Conservation (phyloP, 2,329 filamentous ascomycete genomes). For the Penicillium vulpinum region DNA sequence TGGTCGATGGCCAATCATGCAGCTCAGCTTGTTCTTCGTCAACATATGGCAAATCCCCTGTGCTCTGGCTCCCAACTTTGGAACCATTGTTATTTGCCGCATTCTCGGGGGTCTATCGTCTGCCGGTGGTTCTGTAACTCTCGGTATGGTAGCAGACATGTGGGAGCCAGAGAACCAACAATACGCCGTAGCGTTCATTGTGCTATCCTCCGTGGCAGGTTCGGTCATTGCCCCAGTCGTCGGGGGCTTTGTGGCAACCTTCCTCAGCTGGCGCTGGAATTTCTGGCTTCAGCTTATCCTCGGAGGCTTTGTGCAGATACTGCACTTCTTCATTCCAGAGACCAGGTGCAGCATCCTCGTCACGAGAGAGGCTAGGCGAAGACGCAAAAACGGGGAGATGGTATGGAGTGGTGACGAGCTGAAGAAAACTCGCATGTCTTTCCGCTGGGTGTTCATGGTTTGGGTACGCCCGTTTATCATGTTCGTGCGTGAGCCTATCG, state of each 20-base stretch:
- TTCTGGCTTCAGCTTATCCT: constrained; percentile 65
- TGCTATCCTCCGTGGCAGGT: constrained; percentile 58
- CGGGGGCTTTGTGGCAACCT: constrained; percentile 54
- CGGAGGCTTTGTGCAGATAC: constrained; percentile 53
- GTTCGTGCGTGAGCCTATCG: constrained; percentile 66
- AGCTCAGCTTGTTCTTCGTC: constrained; percentile 70
- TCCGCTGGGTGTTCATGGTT: constrained; percentile 56
- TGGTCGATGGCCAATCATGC: constrained; percentile 72
- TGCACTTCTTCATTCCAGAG: constrained; percentile 56
- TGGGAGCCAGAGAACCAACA: constrained; percentile 59
- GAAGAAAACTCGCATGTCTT: constrained; percentile 55
- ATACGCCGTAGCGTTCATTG: constrained; percentile 61
- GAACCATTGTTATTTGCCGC: constrained; percentile 66
- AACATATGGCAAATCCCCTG: constrained; percentile 75
- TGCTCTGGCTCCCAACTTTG: constrained; percentile 70
- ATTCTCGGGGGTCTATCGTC: constrained; percentile 63
- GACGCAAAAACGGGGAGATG: constrained; percentile 58
- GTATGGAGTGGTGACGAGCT: constrained; percentile 74
- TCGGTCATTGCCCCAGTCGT: constrained; percentile 51
- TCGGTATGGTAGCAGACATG: constrained; percentile 66
- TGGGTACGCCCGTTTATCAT: constrained; percentile 64
- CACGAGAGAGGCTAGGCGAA: constrained; percentile 58
- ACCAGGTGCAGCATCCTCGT: constrained; percentile 60
- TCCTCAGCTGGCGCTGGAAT: constrained; percentile 58
- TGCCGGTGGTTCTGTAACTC: constrained; percentile 64